Evolutionary conservation across 352 stramenopile species (phyloP), one percentile per base, ranked within the genome.

Genomic region (Phytopythium chamaehyphon): DNA sequence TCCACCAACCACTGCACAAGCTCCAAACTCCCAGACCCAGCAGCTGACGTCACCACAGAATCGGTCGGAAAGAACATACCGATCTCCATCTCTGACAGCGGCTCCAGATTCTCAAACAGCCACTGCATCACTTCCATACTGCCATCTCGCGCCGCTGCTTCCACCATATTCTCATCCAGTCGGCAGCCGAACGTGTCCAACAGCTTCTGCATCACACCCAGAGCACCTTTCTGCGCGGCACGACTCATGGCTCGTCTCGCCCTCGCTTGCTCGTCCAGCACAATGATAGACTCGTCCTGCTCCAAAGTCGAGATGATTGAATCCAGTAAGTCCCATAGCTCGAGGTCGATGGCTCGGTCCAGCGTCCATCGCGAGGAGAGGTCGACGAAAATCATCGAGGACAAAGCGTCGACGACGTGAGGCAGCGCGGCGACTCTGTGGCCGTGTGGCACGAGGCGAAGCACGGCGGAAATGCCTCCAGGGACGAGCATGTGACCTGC

Each of bases 1-100:
- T 57, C 47, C 45, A 68, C 43, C 8, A 64, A 45, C 55, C 55
- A 68, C 16, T 61, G 55, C 5, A 68, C 40, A 6, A 60, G 21
- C 24, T 61, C 36, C 31, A 60, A 47, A 19, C 57, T 52, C 3
- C 62, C 62, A 18, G 28, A 33, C 28, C 35, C 40, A 19, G 51
- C 42, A 10, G 63, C 55, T 0, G 54, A 51, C 21, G 57, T 19
- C 4, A 58, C 51, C 19, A 69, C 51, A 9, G 22, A 46, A 26
- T 59, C 51, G 10, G 51, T 62, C 15, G n/a, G 37, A 36, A 51
- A 51, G 45, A 42, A 51, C 14, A 16, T 26, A 38, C 8, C 15
- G 0, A 37, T 22, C 4, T 55, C 37, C 24, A 40, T 21, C 11
- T 18, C 3, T 10, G 10, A 15, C 28, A 51, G 48, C 16, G 45